These are phyloP conservation scores for Venturia asperata DNA, from an alignment of 2,329 filamentous ascomycete species.

Conservation along the genomic window DNA sequence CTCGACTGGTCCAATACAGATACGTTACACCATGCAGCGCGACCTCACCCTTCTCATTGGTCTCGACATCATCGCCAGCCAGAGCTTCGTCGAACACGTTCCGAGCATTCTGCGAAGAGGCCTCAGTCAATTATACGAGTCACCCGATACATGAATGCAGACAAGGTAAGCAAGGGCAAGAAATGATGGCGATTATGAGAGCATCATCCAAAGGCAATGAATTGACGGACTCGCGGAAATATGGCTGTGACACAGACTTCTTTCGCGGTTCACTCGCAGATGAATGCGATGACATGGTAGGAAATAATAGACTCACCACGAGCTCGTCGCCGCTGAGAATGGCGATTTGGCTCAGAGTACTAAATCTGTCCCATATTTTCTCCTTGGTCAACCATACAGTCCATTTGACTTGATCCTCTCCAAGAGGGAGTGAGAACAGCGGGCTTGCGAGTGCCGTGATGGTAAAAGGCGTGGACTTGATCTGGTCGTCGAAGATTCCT, in stretches of 20 bases:
- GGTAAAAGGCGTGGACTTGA: slow-evolving; percentile 42
- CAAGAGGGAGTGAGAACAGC: slow-evolving; percentile 56
- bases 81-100: slow-evolving; percentile 51
- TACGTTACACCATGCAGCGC: slow-evolving; percentile 58
- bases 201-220: neutral
- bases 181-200: neutral
- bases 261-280: too few relatives aligned
- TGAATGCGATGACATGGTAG: neutral
- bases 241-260: neutral
- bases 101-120: slow-evolving; percentile 28
- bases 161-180: neutral
- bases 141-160: neutral
- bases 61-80: slow-evolving; percentile 46
- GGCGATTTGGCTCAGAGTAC: slow-evolving; percentile 62
- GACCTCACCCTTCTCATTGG: slow-evolving; percentile 56
- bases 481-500: slow-evolving; percentile 55
- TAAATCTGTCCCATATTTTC: slow-evolving; percentile 56
- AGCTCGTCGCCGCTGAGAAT: slow-evolving; percentile 47
- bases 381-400: slow-evolving; percentile 52
- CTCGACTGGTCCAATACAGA: slow-evolving; percentile 53
- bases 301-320: slow-evolving; percentile 31
- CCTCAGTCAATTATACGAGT: slow-evolving; percentile 2
- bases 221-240: neutral
- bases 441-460: slow-evolving; percentile 37
- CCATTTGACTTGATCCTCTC: slow-evolving; percentile 50